Percentiles rank a stretch among this genome's conserved stretches.
phyloP scores from a whole-genome alignment of 768 basidiomycete species.

The Astraeus odoratus region DNA sequence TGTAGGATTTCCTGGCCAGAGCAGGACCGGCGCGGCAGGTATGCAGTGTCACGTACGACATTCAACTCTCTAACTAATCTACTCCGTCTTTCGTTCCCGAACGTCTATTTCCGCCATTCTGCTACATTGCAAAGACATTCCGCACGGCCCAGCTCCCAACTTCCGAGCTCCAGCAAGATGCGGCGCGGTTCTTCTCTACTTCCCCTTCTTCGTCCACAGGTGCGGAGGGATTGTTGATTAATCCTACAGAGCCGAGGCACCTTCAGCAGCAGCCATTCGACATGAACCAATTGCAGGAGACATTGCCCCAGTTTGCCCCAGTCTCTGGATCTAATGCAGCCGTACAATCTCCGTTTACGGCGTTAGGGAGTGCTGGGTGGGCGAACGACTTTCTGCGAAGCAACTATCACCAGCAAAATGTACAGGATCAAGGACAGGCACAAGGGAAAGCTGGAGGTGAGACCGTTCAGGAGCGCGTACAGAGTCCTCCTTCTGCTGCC shows the following conservation, averaged over 20 bases:
- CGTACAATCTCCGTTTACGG: slow-evolving; percentile 12
- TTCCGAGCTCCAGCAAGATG: slow-evolving; percentile 52
- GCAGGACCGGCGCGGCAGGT: slow-evolving; percentile 63
- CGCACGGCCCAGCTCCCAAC: slow-evolving; percentile 43
- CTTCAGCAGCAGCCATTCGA: slow-evolving; percentile 38
- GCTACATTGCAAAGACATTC: slow-evolving; percentile 41
- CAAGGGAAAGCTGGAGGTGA: not conserved
- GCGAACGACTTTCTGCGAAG: slow-evolving; percentile 48
- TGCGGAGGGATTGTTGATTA: slow-evolving; percentile 5
- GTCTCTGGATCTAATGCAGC: not conserved
- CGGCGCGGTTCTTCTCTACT: slow-evolving; percentile 58
- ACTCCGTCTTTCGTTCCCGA: not conserved
- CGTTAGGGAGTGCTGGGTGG: slow-evolving; percentile 39
- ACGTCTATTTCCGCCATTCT: slow-evolving; percentile 2
- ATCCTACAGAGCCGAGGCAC: slow-evolving; percentile 31
- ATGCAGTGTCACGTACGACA: slow-evolving; percentile 14
- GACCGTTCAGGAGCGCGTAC: not conserved
- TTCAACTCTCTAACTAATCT: not conserved
- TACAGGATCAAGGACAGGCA: slow-evolving; percentile 10
- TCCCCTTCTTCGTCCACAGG: slow-evolving; percentile 14
- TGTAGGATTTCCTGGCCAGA: slow-evolving; percentile 64
- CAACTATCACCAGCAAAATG: slow-evolving; percentile 1
- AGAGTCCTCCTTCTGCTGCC: not conserved
- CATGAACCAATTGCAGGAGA: slow-evolving; percentile 29
- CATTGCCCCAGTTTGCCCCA: slow-evolving; percentile 26